A percentile compares a stretch with the other conserved stretches of the same genome.
phyloP scores from a whole-genome alignment of 345 rosid genomes.

The Syzygium oleosum region DNA sequence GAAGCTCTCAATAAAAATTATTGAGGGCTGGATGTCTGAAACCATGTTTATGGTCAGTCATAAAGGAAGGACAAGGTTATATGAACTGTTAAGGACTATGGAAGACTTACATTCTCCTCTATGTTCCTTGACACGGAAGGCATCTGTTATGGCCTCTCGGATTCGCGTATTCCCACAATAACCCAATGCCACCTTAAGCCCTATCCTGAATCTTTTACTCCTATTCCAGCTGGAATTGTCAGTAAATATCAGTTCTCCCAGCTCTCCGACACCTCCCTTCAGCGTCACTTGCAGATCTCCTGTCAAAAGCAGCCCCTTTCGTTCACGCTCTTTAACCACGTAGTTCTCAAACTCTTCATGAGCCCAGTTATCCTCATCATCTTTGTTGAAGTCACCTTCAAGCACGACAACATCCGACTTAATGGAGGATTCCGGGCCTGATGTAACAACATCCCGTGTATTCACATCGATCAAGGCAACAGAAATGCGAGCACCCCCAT shows the following conservation, averaged over 20 bases:
- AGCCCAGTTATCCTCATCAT: not conserved
- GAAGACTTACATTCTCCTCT: not conserved
- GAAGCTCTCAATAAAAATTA: not conserved
- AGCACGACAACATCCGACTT: not conserved
- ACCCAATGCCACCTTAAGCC: not conserved
- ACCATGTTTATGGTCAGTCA: not conserved
- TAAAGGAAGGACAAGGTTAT: not conserved
- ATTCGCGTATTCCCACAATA: not conserved
- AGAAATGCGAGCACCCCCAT: not conserved
- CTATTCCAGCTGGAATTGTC: not conserved
- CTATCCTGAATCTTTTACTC: not conserved
- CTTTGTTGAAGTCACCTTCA: not conserved
- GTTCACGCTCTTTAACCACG: not conserved
- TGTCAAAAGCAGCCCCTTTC: not conserved
- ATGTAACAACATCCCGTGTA: not conserved
- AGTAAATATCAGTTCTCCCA: not conserved
- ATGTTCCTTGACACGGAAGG: not conserved
- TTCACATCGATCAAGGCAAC: not conserved
- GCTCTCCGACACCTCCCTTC: not conserved
- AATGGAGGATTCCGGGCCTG: not conserved
- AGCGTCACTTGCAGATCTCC: not conserved
- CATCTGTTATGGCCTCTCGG: not conserved
- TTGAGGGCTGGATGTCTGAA: not conserved
- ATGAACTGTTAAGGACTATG: not conserved
- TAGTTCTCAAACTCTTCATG: not conserved